Evolutionary conservation across 2,329 filamentous ascomycete genomes (phyloP).

Genomic region (Triangularia setosa): DNA sequence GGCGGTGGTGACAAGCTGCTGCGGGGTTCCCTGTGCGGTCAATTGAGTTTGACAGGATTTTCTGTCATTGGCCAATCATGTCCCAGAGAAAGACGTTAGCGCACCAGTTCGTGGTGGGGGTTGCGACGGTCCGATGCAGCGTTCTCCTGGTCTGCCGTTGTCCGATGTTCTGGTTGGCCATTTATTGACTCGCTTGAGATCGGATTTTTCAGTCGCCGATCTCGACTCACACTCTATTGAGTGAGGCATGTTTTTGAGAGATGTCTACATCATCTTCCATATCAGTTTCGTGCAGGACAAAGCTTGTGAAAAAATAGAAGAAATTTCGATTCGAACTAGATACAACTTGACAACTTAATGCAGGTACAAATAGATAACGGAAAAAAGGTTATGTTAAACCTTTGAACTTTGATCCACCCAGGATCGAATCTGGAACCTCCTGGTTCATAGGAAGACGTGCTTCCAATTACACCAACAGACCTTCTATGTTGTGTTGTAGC

Average conservation of each 20-base stretch:
- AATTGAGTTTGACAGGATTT: conserved; percentile 16
- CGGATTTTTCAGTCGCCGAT: conserved; percentile 16
- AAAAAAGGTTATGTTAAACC: conserved; percentile 16
- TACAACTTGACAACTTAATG: conserved; percentile 1
- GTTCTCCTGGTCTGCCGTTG: background rate
- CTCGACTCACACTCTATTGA: conserved; percentile 6
- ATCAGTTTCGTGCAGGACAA: background rate
- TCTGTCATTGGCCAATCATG: conserved; percentile 21
- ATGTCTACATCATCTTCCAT: background rate
- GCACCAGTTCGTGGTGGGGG: conserved; percentile 11
- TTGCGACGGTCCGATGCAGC: background rate
- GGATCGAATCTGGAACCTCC: conserved; percentile 24
- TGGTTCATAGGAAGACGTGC: conserved; percentile 24
- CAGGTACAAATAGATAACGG: conserved; percentile 14
- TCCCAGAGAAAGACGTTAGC: background rate
- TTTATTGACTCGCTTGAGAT: conserved; percentile 14
- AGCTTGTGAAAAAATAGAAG: background rate
- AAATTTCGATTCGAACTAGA: background rate
- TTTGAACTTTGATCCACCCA: conserved; percentile 14
- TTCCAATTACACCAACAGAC: conserved; percentile 22
- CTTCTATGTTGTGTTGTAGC: conserved; percentile 8
- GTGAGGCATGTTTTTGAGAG: background rate
- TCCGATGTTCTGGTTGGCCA: conserved; percentile 7
- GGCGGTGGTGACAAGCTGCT: conserved; percentile 3
- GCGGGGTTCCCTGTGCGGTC: conserved; percentile 7